These are phyloP conservation scores for Sophora flavescens DNA, from an alignment of 306 rosid species.

Conservation along the genomic window DNA sequence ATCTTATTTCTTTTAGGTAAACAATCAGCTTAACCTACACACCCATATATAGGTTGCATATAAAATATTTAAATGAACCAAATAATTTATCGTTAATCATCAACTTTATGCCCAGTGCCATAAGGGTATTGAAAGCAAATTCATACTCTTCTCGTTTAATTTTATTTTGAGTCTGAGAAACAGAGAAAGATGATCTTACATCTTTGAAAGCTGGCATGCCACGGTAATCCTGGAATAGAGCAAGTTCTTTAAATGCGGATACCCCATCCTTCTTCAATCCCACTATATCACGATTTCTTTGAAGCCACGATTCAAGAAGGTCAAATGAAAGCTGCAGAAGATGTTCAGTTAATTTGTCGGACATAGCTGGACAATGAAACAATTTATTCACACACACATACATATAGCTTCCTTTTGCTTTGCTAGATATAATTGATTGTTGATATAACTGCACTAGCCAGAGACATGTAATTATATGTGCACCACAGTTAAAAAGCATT, in stretches of 20 bases:
- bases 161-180: neutral
- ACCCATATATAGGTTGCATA: too few species aligned
- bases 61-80: neutral
- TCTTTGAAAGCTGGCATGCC: constrained; percentile 83
- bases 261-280: constrained; percentile 63
- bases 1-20: too few species aligned
- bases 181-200: constrained; percentile 48
- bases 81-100: neutral
- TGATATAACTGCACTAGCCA: too few species aligned
- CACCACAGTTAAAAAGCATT: constrained; percentile 16
- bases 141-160: neutral
- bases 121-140: neutral
- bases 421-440: too few species aligned
- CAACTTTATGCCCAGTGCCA: too few species aligned
- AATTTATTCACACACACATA: neutral
- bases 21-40: too few species aligned
- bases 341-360: constrained; percentile 17
- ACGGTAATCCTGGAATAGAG: constrained; percentile 90
- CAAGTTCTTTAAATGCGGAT: constrained; percentile 75
- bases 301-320: constrained; percentile 72
- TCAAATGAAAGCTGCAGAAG: constrained; percentile 77
- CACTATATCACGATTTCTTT: constrained; percentile 59
- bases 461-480: constrained; percentile 2
- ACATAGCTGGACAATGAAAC: neutral
- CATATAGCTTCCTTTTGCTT: neutral